Evolutionary conservation across 2,329 filamentous ascomycete genomes (phyloP).

Genomic region (Aureobasidium sp.): DNA sequence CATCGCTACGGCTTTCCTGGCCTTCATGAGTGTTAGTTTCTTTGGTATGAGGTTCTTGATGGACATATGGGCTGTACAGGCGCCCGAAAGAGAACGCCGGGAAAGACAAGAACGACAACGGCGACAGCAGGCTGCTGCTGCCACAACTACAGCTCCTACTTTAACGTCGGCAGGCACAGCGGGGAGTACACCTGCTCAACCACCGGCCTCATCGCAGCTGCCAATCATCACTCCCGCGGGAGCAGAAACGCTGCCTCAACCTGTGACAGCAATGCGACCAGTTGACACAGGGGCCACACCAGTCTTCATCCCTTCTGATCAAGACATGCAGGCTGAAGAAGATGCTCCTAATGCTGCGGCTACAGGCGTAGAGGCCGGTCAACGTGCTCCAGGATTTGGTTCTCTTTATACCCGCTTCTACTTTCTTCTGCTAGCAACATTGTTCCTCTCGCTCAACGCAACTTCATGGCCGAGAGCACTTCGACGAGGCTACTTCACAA

Average conservation of each 20-base stretch:
- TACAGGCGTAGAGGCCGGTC: constrained; percentile 24
- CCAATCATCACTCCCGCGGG: constrained; percentile 24
- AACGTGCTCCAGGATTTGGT: constrained; percentile 37
- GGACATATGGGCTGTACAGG: constrained; percentile 60
- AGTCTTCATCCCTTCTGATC: constrained; percentile 53
- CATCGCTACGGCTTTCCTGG: constrained; percentile 50
- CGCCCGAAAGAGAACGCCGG: constrained; percentile 39
- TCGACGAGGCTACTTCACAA: constrained; percentile 51
- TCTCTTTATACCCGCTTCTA: constrained; percentile 57
- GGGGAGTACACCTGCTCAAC: constrained; percentile 18
- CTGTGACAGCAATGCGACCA: constrained; percentile 36
- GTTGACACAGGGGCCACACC: constrained; percentile 45
- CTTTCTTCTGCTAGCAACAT: constrained; percentile 49
- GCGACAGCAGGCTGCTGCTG: constrained; percentile 11
- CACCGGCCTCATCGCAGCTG: constrained; percentile 19
- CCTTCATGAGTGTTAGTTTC: constrained; percentile 54
- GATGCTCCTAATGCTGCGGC: constrained; percentile 29
- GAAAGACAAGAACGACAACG: constrained; percentile 28
- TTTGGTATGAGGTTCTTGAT: constrained; percentile 60
- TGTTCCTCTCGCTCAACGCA: constrained; percentile 55
- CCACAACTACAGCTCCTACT: constrained; percentile 11
- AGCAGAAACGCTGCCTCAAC: constrained; percentile 39
- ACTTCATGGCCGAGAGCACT: constrained; percentile 48
- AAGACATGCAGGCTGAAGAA: constrained; percentile 41
- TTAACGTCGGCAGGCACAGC: background rate